These are phyloP conservation scores for Candida tammaniensis DNA, from an alignment of 805 yeast species.

Conservation along the genomic window DNA sequence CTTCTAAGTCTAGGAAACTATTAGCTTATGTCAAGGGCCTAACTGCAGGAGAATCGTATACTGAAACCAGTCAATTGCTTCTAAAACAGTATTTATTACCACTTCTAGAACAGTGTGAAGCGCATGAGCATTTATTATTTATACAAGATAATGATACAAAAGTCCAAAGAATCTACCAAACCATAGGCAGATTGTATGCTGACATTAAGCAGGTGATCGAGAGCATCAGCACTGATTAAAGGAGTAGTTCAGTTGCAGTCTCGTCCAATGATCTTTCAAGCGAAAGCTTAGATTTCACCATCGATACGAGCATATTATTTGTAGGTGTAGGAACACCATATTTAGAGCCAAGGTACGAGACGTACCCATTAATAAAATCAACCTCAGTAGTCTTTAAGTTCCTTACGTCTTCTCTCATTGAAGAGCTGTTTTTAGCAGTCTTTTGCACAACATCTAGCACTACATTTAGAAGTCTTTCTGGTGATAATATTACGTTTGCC, in stretches of 20 bases:
- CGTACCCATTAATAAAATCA: conserved; percentile 79
- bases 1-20: conserved; percentile 29
- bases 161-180: neutral
- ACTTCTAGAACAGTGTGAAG: neutral
- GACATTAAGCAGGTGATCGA: conserved; percentile 4
- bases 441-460: conserved; percentile 27
- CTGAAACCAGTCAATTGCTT: neutral
- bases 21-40: conserved; percentile 44
- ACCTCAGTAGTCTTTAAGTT: conserved; percentile 66
- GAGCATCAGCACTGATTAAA: neutral
- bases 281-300: conserved; percentile 41
- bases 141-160: neutral
- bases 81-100: neutral
- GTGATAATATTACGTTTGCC: conserved; percentile 27
- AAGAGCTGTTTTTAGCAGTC: conserved; percentile 59
- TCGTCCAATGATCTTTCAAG: conserved; percentile 29
- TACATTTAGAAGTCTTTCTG: conserved; percentile 29
- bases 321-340: conserved; percentile 43
- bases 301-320: conserved; percentile 43
- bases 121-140: neutral
- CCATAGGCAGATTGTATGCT: conserved; percentile 2
- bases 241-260: conserved; percentile 1
- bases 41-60: conserved; percentile 39
- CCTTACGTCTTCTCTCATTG: conserved; percentile 69
- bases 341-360: conserved; percentile 53